Evolutionary conservation across 2,329 filamentous ascomycete species (phyloP).

Genomic region (Xylariaceae sp.): DNA sequence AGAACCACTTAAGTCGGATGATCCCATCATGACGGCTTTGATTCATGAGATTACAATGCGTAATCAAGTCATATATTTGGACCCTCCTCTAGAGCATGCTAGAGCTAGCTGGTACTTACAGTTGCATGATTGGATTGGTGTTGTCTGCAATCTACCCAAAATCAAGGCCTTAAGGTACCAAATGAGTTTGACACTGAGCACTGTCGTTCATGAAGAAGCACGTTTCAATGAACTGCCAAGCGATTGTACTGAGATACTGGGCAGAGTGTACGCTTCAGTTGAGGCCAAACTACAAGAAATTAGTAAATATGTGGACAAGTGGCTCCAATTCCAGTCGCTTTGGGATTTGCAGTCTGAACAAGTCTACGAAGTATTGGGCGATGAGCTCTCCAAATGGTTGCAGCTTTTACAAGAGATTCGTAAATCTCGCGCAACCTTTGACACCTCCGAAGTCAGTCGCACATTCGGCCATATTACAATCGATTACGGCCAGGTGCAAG

Average conservation of each 20-base stretch:
- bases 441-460: conserved; percentile 89
- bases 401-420: conserved; percentile 95
- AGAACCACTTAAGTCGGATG: conserved; percentile 46
- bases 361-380: conserved; percentile 86
- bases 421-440: conserved; percentile 92
- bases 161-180: conserved; percentile 95
- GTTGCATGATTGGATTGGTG: conserved; percentile 86
- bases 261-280: conserved; percentile 75
- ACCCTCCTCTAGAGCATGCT: conserved; percentile 87
- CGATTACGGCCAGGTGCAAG: conserved; percentile 97
- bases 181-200: conserved; percentile 65
- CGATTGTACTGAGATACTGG: conserved; percentile 74
- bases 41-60: conserved; percentile 95
- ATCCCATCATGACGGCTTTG: conserved; percentile 66
- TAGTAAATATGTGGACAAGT: conserved; percentile 87
- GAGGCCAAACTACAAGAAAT: conserved; percentile 80
- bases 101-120: conserved; percentile 91
- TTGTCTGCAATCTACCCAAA: conserved; percentile 87
- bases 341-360: conserved; percentile 97
- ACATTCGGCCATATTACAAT: conserved; percentile 92
- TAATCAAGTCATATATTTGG: conserved; percentile 95
- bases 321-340: conserved; percentile 96
- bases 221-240: conserved; percentile 82
- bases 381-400: conserved; percentile 88
- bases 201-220: conserved; percentile 58